phyloP scores from a whole-genome alignment of 768 basidiomycete genomes.

The Auricularia heimuer region DNA sequence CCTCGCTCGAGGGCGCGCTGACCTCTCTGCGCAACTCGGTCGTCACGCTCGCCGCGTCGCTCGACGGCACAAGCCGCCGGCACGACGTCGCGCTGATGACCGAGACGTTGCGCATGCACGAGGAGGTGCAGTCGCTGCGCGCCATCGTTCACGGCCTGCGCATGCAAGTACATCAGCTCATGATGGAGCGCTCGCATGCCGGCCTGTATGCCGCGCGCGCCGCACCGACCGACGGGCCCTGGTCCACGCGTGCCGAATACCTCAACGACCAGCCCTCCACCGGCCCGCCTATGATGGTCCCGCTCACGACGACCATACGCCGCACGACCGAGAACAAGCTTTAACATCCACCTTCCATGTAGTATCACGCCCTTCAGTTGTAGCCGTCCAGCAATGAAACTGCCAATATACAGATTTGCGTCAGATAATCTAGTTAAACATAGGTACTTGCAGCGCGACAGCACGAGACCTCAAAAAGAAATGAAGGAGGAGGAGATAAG shows the following conservation, averaged over 20 bases:
- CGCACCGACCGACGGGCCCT: neutral
- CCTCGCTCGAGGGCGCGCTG: constrained; percentile 56
- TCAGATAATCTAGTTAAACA: too few species aligned
- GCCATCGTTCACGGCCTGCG: constrained; percentile 65
- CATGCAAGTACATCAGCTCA: constrained; percentile 68
- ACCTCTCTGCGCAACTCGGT: constrained; percentile 49
- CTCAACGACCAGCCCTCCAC: constrained; percentile 5
- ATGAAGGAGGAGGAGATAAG: neutral
- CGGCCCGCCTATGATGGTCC: constrained; percentile 2
- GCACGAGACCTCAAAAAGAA: too few species aligned
- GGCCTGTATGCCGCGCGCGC: neutral
- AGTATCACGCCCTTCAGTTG: too few species aligned
- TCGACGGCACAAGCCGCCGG: constrained; percentile 52
- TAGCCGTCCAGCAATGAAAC: too few species aligned
- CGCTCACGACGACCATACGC: neutral
- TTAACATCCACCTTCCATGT: neutral
- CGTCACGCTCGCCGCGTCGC: constrained; percentile 44
- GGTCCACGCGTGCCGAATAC: constrained; percentile 1
- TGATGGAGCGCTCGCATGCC: constrained; percentile 48
- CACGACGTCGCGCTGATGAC: constrained; percentile 60
- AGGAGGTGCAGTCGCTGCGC: constrained; percentile 62
- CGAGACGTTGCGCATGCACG: constrained; percentile 60
- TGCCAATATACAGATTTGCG: too few species aligned
- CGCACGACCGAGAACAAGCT: constrained; percentile 8
- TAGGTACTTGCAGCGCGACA: too few species aligned